A percentile compares a stretch with the other conserved stretches of the same genome.
Conservation (phyloP, 2,329 filamentous ascomycete genomes). For the Neophaeococcomyces aloes region DNA sequence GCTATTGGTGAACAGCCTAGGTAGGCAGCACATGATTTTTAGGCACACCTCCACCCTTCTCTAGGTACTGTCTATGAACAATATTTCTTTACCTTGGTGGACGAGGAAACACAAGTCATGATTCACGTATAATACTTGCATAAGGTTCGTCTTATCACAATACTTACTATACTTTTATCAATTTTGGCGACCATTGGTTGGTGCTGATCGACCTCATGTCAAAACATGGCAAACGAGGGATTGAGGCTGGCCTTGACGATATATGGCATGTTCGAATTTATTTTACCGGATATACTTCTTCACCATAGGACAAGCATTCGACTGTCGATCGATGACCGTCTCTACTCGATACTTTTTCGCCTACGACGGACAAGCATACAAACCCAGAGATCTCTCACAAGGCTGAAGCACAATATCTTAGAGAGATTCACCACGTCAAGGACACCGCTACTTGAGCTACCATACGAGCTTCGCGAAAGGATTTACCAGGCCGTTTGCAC, state of each 20-base stretch:
- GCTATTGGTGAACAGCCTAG: too few species aligned
- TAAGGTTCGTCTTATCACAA: too few species aligned
- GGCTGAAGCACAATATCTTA: constrained; percentile 1
- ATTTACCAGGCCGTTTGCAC: constrained; percentile 1
- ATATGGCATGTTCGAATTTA: constrained; percentile 1
- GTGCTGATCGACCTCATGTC: not conserved
- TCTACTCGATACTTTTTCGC: too few species aligned
- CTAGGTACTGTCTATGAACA: too few species aligned
- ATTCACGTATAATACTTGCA: too few species aligned
- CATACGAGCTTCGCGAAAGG: not conserved
- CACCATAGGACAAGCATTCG: too few species aligned
- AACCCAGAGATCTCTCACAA: not conserved
- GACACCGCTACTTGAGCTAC: not conserved
- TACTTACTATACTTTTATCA: too few species aligned
- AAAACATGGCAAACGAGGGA: not conserved
- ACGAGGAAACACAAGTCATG: too few species aligned
- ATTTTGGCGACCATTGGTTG: not conserved
- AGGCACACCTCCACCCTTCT: too few species aligned
- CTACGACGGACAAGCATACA: not conserved
- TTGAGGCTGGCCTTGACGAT: not conserved
- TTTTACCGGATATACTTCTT: not conserved
- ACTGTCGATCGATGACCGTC: too few species aligned
- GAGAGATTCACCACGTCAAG: not conserved
- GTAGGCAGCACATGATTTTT: too few species aligned
- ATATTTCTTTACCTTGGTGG: too few species aligned